Conservation (phyloP, 169 alveolate genomes). For the Theileria sp. region DNA sequence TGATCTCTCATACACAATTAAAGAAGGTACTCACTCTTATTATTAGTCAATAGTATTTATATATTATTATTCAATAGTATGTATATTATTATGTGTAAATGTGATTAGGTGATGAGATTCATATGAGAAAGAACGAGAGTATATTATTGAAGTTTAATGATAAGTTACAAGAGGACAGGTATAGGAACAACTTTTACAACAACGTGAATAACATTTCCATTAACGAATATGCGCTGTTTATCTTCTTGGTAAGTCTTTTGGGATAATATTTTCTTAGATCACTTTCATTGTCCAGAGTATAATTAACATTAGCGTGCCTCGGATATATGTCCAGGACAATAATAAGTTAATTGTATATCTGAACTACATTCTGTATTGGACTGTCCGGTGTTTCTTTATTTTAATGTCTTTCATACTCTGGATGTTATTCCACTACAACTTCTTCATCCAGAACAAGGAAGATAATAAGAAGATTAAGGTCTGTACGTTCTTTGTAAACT, state of each 20-base stretch:
- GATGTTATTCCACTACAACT: slow-evolving; percentile 80
- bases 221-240: slow-evolving; percentile 83
- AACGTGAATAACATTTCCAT: slow-evolving; percentile 79
- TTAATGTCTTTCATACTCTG: slow-evolving; percentile 79
- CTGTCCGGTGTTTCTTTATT: slow-evolving; percentile 82
- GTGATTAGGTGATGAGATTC: slow-evolving; percentile 17
- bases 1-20: neutral
- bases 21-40: neutral
- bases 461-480: slow-evolving; percentile 60
- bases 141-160: slow-evolving; percentile 79
- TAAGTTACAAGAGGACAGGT: slow-evolving; percentile 82
- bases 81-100: no score
- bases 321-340: slow-evolving; percentile 61
- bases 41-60: no score
- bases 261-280: slow-evolving; percentile 36
- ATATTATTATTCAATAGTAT: no score
- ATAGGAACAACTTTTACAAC: slow-evolving; percentile 81
- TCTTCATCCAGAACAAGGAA: slow-evolving; percentile 54
- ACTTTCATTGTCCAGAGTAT: slow-evolving; percentile 83
- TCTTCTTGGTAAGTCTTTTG: slow-evolving; percentile 68
- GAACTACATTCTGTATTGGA: slow-evolving; percentile 80
- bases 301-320: slow-evolving; percentile 75
- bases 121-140: slow-evolving; percentile 67
- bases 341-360: slow-evolving; percentile 66
- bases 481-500: slow-evolving; percentile 77